Evolutionary conservation across 2,329 filamentous ascomycete species (phyloP), one percentile per base, ranked within the genome.

Genomic region (Elsinoe batatas): DNA sequence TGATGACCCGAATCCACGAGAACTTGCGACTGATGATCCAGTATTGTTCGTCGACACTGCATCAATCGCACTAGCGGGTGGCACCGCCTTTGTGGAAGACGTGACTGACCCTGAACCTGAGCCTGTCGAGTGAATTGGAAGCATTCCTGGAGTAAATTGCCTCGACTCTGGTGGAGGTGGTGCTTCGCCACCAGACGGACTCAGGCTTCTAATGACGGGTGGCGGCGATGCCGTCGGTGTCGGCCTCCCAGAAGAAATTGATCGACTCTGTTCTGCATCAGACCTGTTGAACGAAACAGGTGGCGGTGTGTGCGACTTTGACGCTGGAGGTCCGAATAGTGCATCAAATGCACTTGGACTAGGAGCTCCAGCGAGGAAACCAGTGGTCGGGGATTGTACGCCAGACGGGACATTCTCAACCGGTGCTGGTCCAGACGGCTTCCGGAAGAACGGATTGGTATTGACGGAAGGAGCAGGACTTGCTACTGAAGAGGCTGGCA

Each of bases 401-500:
- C 44, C 46, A 26, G 35, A 43, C 11, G 56, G 32, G 15, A 43
- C 47, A 13, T 51, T 56, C 11, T 51, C 47, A n/a, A 5, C 35
- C 30, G 55, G 51, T 26, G 47, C 50, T 26, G 58, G 49, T 11
- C 56, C 72, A 66, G 59, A 71, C 5, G 76, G 73, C 57, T 77
- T 79, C 65, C 89, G 84, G 75, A 96, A 96, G 76, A 98, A 98
- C 0, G 93, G 93, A 68, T 98, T 98, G 65, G 90, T 96, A 63
- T 80, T 88, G 61, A 72, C 74, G 13, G 78, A 80, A 18, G 73
- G 67, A 43, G 79, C 73, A 59, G 90, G 88, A 69, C 88, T 94
- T 56, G 77, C 79, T 53, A 88, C 76, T 58, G 65, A 79, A 69
- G 68, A 63, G 10, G 64, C 61, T 36, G 68, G 65, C n/a, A 58